Evolutionary conservation across 345 rosid genomes (phyloP).

Genomic region (Aquilaria malaccensis): DNA sequence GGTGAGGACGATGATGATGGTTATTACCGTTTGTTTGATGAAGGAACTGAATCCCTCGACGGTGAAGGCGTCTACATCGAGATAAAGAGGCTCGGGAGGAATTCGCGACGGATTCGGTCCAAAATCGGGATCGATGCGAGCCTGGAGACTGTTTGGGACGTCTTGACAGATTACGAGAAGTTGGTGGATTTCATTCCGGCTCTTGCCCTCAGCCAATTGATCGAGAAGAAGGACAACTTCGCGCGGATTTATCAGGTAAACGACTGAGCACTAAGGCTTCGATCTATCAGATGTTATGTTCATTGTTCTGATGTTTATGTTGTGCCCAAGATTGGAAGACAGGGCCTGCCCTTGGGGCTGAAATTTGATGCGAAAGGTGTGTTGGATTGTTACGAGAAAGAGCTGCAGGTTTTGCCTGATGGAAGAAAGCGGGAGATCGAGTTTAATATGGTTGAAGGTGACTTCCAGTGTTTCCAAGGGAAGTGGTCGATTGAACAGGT

Average conservation of each 20-base stretch:
- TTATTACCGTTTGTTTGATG: constrained; percentile 27
- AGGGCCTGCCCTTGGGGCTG: constrained; percentile 65
- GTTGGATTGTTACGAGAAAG: constrained; percentile 84
- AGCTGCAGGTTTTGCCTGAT: constrained; percentile 46
- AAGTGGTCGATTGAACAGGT: constrained; percentile 95
- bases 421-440: constrained; percentile 75
- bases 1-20: constrained; percentile 12
- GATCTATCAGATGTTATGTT: background rate
- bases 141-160: constrained; percentile 66
- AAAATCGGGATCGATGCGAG: constrained; percentile 58
- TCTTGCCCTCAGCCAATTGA: constrained; percentile 71
- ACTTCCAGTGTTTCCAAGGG: constrained; percentile 80
- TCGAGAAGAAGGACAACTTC: constrained; percentile 64
- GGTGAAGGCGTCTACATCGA: constrained; percentile 53
- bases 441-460: constrained; percentile 90
- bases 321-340: constrained; percentile 59
- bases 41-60: constrained; percentile 19
- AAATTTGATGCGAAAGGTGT: constrained; percentile 85
- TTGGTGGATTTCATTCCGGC: constrained; percentile 73
- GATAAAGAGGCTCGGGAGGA: constrained; percentile 51
- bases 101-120: constrained; percentile 66
- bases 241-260: constrained; percentile 75
- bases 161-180: constrained; percentile 76
- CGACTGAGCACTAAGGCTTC: background rate
- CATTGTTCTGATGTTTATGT: too few relatives aligned